Evolutionary conservation across 805 yeast species (phyloP).

Genomic region (Lipomyces starkeyi): DNA sequence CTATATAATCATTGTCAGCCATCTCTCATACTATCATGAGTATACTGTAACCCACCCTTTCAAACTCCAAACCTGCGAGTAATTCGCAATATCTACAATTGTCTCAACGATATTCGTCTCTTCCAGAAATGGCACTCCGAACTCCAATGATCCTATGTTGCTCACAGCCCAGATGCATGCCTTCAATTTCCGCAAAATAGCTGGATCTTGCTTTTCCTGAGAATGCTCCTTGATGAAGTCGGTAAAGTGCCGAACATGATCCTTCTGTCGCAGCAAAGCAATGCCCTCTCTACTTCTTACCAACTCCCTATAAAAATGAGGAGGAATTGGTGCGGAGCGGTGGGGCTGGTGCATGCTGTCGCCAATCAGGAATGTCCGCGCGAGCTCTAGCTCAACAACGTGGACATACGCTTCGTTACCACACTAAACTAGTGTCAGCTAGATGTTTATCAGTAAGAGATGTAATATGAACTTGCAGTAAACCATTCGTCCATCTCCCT

Average conservation of each 20-base stretch:
- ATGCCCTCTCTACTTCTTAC: conserved; percentile 84
- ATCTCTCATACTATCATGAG: neutral
- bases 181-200: conserved; percentile 58
- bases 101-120: conserved; percentile 57
- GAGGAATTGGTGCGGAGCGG: conserved; percentile 48
- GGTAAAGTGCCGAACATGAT: conserved; percentile 46
- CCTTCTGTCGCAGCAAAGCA: conserved; percentile 59
- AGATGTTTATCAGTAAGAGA: neutral
- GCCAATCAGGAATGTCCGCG: conserved; percentile 13
- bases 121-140: conserved; percentile 69
- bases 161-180: conserved; percentile 89
- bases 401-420: conserved; percentile 38
- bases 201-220: conserved; percentile 44
- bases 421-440: conserved; percentile 7
- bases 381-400: conserved; percentile 37
- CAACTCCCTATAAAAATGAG: conserved; percentile 79
- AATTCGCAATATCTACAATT: conserved; percentile 57
- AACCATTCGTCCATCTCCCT: conserved; percentile 74
- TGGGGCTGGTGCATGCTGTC: neutral
- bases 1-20: conserved; percentile 3
- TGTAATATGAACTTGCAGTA: conserved; percentile 38
- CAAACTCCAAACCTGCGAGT: conserved; percentile 61
- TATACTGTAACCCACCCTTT: conserved; percentile 52
- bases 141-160: conserved; percentile 71
- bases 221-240: conserved; percentile 42